These are phyloP conservation scores for Dendrostoma leiphaemia DNA, from an alignment of 2,329 filamentous ascomycete genomes.

Conservation along the genomic window DNA sequence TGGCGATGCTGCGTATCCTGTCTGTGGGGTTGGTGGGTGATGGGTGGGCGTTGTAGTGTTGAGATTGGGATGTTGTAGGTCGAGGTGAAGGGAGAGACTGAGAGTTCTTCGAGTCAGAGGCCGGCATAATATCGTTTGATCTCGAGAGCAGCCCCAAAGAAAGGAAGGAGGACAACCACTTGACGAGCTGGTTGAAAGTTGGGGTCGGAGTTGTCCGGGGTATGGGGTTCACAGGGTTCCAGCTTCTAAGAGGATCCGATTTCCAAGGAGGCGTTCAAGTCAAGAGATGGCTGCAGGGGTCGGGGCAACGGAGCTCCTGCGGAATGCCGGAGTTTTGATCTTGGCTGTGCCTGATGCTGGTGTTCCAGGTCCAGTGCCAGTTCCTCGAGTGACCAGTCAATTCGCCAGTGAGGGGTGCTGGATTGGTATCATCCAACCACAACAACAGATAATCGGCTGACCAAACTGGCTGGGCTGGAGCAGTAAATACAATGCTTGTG, in stretches of 20 bases:
- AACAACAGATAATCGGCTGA: background rate
- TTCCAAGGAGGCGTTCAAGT: too few relatives aligned
- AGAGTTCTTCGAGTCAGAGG: conserved; percentile 6
- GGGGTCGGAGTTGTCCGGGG: conserved; percentile 14
- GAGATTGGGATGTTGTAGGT: conserved; percentile 24
- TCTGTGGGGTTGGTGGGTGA: conserved; percentile 46
- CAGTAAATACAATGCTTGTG: background rate
- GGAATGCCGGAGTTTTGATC: too few relatives aligned
- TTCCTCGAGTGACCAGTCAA: background rate
- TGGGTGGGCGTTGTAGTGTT: conserved; percentile 25
- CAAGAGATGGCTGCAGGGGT: background rate
- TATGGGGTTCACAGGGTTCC: too few relatives aligned
- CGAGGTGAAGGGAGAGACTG: conserved; percentile 25
- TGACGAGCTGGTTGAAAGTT: background rate
- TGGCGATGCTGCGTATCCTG: conserved; percentile 60
- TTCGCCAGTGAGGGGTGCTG: background rate
- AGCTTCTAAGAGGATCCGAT: too few relatives aligned
- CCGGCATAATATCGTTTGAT: background rate
- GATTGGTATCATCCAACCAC: conserved; percentile 4
- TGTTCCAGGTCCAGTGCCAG: too few relatives aligned
- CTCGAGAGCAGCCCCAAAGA: background rate
- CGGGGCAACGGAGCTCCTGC: too few relatives aligned
- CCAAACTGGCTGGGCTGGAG: too few relatives aligned
- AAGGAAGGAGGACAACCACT: background rate
- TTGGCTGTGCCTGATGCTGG: too few relatives aligned